These are phyloP conservation scores for Nematodospora valgi DNA, from an alignment of 805 yeast genomes.

Conservation along the genomic window DNA sequence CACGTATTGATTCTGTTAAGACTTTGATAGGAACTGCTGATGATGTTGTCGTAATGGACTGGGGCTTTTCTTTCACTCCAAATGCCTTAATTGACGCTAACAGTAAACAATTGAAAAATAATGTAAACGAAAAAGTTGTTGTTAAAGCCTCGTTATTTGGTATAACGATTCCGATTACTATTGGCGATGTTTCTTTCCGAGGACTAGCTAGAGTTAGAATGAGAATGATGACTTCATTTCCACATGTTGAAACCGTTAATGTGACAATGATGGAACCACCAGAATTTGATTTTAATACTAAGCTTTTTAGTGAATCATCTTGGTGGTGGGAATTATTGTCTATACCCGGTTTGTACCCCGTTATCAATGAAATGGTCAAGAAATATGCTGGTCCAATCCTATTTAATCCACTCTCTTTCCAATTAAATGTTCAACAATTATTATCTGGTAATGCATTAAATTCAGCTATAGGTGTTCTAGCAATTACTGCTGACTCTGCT, in stretches of 20 bases:
- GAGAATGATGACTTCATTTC: slow-evolving; percentile 86
- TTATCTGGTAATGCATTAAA: slow-evolving; percentile 76
- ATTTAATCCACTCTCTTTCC: slow-evolving; percentile 88
- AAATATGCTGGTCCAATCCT: slow-evolving; percentile 87
- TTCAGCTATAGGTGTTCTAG: slow-evolving; percentile 84
- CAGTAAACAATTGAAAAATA: slow-evolving; percentile 77
- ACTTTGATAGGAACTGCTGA: slow-evolving; percentile 86
- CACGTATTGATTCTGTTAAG: slow-evolving; percentile 85
- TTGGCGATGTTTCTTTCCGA: slow-evolving; percentile 75
- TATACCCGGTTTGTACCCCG: slow-evolving; percentile 81
- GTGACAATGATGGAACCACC: slow-evolving; percentile 86
- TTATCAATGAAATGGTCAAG: slow-evolving; percentile 79
- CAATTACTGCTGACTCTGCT: slow-evolving; percentile 65
- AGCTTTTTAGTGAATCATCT: slow-evolving; percentile 70
- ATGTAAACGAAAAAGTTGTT: slow-evolving; percentile 76
- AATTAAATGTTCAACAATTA: slow-evolving; percentile 86
- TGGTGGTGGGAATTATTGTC: slow-evolving; percentile 86
- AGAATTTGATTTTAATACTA: slow-evolving; percentile 77
- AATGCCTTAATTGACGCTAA: slow-evolving; percentile 81
- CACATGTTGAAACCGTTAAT: slow-evolving; percentile 89
- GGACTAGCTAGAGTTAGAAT: slow-evolving; percentile 76
- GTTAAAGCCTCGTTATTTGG: slow-evolving; percentile 84
- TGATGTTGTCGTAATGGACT: slow-evolving; percentile 96
- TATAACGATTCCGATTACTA: slow-evolving; percentile 70
- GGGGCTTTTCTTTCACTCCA: slow-evolving; percentile 93